Evolutionary conservation across 306 rosid species (phyloP).

Genomic region (Castanospermum australe): DNA sequence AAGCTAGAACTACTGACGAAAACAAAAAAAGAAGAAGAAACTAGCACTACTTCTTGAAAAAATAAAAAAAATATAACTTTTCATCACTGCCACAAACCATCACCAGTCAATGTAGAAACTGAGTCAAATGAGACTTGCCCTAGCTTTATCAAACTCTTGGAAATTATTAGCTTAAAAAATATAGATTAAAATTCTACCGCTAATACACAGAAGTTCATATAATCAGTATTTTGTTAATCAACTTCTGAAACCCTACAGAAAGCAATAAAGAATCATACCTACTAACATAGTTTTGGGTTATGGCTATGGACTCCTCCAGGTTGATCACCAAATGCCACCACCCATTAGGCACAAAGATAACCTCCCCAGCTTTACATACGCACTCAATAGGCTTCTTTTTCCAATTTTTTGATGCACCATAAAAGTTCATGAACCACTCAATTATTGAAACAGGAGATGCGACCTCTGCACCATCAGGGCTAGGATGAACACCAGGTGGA

Average conservation of each 20-base stretch:
- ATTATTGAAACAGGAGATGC: constrained; percentile 91
- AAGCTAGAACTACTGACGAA: not conserved
- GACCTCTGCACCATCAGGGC: constrained; percentile 93
- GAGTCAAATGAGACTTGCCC: not conserved
- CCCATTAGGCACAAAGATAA: constrained; percentile 88
- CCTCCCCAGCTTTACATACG: constrained; percentile 87
- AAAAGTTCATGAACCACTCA: constrained; percentile 99
- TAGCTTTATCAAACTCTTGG: not conserved
- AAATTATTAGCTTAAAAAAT: not conserved
- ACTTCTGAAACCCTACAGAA: not conserved
- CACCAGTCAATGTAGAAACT: not conserved
- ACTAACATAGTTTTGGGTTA: constrained; percentile 93
- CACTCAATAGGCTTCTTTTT: constrained; percentile 84
- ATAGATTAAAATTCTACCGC: not conserved
- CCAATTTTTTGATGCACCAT: constrained; percentile 71
- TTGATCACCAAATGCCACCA: constrained; percentile 99
- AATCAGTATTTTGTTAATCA: not conserved
- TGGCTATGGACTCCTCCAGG: constrained; percentile 90
- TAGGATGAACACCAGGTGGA: constrained; percentile 94
- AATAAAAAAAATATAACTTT: not conserved
- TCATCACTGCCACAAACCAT: not conserved
- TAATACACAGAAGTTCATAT: not conserved
- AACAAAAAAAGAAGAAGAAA: not conserved
- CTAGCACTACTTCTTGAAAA: not conserved
- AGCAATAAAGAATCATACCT: constrained; percentile 49